A percentile compares a stretch with the other conserved stretches of the same genome.
Evolutionary conservation across 306 rosid species (phyloP).

Genomic region (Lotus japonicus): DNA sequence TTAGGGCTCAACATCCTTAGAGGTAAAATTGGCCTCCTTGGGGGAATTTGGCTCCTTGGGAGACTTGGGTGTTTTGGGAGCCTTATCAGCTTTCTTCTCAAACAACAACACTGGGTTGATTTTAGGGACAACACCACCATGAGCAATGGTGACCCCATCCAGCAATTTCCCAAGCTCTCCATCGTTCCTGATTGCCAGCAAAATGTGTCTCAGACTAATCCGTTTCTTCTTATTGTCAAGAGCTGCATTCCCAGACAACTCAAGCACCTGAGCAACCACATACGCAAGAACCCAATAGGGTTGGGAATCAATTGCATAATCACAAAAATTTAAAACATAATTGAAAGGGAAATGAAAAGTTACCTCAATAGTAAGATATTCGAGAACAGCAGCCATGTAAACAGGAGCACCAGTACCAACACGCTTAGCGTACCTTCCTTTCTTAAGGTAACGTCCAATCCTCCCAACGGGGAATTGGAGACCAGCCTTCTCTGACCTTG

Average conservation of each 20-base stretch:
- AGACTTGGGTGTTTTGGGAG: too few species aligned
- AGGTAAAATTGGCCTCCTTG: constrained; percentile 66
- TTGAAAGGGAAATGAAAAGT: too few species aligned
- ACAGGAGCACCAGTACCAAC: constrained; percentile 57
- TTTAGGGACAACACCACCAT: constrained; percentile 76
- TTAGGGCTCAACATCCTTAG: constrained; percentile 15
- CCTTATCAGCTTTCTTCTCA: constrained; percentile 43
- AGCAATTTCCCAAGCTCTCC: constrained; percentile 73
- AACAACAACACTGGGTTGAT: constrained; percentile 73
- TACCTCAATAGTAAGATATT: constrained; percentile 69
- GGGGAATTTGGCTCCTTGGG: too few species aligned
- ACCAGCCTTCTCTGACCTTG: constrained; percentile 59
- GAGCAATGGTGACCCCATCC: constrained; percentile 76
- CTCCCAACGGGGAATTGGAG: constrained; percentile 76
- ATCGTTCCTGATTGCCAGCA: constrained; percentile 73
- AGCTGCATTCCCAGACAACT: constrained; percentile 90
- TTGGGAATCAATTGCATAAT: background rate
- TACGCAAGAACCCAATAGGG: background rate
- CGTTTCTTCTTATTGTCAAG: constrained; percentile 78
- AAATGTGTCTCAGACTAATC: constrained; percentile 62
- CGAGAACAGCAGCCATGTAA: constrained; percentile 63
- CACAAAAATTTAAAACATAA: background rate
- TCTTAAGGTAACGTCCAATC: constrained; percentile 51
- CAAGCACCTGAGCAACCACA: constrained; percentile 43
- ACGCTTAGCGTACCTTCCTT: constrained; percentile 58